Evolutionary conservation across 164 flowering plant species (phyloP), one percentile per base, ranked within the genome.

Genomic region (Vitis rotundifolia): DNA sequence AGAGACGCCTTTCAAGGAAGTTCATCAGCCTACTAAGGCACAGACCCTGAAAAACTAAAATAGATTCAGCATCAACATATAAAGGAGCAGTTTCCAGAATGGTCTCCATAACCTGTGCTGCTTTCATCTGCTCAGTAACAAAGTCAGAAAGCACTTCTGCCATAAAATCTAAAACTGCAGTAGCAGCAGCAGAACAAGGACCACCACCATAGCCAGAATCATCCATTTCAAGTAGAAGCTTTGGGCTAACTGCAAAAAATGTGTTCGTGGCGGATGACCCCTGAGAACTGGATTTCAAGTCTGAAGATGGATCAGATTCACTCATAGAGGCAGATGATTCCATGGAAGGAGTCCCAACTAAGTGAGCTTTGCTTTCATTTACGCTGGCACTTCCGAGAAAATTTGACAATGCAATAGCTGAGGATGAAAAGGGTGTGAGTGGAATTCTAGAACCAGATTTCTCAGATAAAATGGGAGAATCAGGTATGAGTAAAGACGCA

Each of bases 191-290:
- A 78, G 92, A 87, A 79, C 98, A 96, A 62, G 98, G 96, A 28
- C 99, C 98, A 67, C 99, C 98, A 9, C 99, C 98, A 79, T 87
- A 91, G 29, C 99, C 93, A 75, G 83, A 82, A 78, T 96, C 94
- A 81, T 96, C 93, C 59, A 88, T 81, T 75, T 92, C 97, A 63
- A 92, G 87, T 60, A 96, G 86, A n/a, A 92, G 75, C 57, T 82
- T 78, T n/a, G 96, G 78, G 68, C 77, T 90, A 12, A 93, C 75
- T 37, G 84, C 59, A 68, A 89, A 85, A 71, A 79, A 79, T 37
- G 86, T 63, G 77, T 80, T 86, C 67, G 83, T 76, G 65, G 86
- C 52, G 62, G 82, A 72, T 28, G 83, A 72, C 2, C 83, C 89
- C 66, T 86, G 93, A 74, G 87, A 77, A 68, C 58, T 69, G 50